phyloP scores from a whole-genome alignment of 2,329 filamentous ascomycete species.

The Proliferodiscus dingleyae region DNA sequence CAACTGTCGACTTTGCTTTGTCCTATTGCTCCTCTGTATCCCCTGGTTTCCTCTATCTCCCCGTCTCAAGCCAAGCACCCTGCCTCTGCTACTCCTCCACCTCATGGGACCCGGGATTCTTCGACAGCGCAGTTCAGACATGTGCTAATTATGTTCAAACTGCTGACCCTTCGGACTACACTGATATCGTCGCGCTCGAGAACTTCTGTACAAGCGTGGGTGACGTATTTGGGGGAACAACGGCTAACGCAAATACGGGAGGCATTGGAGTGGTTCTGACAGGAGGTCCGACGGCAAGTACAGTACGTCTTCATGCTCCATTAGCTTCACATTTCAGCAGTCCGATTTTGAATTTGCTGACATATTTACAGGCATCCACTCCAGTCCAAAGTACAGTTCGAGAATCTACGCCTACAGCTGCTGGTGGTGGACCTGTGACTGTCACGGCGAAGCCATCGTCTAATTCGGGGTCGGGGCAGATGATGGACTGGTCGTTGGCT shows the following conservation, averaged over 20 bases:
- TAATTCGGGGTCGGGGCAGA: not conserved
- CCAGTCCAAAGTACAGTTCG: no score
- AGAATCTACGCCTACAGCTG: not conserved
- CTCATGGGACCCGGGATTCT: constrained; percentile 5
- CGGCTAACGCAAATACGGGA: not conserved
- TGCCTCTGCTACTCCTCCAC: constrained; percentile 11
- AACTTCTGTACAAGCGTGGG: constrained; percentile 14
- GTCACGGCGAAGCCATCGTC: not conserved
- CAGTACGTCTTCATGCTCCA: not conserved
- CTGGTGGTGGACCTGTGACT: not conserved
- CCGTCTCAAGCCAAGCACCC: constrained; percentile 2
- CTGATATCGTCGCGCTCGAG: constrained; percentile 1
- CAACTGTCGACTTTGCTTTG: not conserved
- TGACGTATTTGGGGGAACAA: constrained; percentile 26
- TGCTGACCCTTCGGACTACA: constrained; percentile 6
- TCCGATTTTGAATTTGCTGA: no score
- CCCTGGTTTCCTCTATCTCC: constrained; percentile 3
- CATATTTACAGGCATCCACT: no score
- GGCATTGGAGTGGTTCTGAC: not conserved
- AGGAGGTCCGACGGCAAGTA: not conserved
- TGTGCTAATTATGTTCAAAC: constrained; percentile 11
- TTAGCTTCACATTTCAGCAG: no score
- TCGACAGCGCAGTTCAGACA: constrained; percentile 7
- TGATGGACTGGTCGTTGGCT: not conserved
- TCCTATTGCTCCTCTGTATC: constrained; percentile 1